Evolutionary conservation across 441 rosid species (phyloP).

Genomic region (Corymbia calophylla): DNA sequence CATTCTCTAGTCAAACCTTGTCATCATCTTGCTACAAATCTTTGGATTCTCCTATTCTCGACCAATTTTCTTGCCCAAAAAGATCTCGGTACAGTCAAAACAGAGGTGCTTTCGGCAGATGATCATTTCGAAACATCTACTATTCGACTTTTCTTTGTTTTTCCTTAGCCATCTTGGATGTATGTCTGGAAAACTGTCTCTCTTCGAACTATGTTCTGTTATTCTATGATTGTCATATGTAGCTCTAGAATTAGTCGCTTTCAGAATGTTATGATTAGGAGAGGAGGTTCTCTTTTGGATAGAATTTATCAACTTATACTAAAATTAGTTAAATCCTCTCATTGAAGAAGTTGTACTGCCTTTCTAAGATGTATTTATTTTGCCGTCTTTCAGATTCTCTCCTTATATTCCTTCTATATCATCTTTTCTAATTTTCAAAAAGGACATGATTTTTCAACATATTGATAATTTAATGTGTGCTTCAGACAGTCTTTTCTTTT

Average conservation of each 20-base stretch:
- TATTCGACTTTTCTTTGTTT: background rate
- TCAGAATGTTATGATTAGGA: background rate
- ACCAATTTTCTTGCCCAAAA: background rate
- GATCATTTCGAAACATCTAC: background rate
- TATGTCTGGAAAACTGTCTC: background rate
- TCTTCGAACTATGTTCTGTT: background rate
- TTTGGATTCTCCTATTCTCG: background rate
- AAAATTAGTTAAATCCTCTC: background rate
- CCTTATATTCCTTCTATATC: background rate
- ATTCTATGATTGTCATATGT: background rate
- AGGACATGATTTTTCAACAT: too few relatives aligned
- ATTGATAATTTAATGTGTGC: too few relatives aligned
- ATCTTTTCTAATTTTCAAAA: background rate
- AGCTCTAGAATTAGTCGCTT: background rate
- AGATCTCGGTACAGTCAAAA: background rate
- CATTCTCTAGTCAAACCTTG: background rate
- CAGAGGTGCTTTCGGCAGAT: background rate
- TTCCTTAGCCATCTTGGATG: background rate
- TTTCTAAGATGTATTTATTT: background rate
- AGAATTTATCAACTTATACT: background rate
- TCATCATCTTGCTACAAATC: background rate
- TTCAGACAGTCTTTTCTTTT: too few relatives aligned
- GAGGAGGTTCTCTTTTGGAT: background rate
- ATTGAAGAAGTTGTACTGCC: background rate
- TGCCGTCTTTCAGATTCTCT: background rate